phyloP scores from a whole-genome alignment of 768 basidiomycete genomes.

The Cystobasidium onofrii region DNA sequence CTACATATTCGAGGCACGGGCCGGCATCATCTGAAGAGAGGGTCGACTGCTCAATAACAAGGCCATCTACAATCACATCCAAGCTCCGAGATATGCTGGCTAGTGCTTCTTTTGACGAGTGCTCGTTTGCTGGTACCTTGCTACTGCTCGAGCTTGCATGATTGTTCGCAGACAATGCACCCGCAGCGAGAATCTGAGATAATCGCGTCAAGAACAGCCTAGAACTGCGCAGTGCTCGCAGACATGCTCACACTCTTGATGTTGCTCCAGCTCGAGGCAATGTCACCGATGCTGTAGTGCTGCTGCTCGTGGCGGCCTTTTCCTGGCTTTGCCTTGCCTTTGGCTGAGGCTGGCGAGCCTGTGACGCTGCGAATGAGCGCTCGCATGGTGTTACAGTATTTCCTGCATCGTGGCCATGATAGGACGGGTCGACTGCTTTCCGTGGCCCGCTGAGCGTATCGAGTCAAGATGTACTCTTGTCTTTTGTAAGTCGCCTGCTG shows the following conservation, averaged over 20 bases:
- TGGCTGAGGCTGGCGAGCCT: slow-evolving; percentile 6
- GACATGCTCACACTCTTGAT: slow-evolving; percentile 65
- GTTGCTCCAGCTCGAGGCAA: slow-evolving; percentile 79
- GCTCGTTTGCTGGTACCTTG: neutral
- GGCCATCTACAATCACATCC: slow-evolving; percentile 26
- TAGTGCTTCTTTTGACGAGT: neutral
- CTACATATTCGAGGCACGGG: slow-evolving; percentile 76
- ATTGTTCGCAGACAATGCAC: neutral
- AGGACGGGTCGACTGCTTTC: too few relatives aligned
- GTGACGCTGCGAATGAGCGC: slow-evolving; percentile 25
- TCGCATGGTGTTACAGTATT: too few relatives aligned
- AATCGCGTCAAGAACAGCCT: neutral
- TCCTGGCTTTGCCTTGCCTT: slow-evolving; percentile 54
- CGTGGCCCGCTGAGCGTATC: too few relatives aligned
- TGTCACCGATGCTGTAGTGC: slow-evolving; percentile 67
- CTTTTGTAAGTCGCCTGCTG: too few relatives aligned
- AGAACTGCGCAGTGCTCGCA: neutral
- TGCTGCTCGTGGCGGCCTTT: neutral
- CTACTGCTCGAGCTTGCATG: slow-evolving; percentile 4
- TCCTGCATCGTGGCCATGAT: too few relatives aligned
- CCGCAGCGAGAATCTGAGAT: neutral
- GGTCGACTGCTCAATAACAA: neutral
- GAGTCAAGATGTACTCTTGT: too few relatives aligned
- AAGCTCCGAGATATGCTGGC: neutral
- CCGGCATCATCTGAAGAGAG: slow-evolving; percentile 54